phyloP scores from a whole-genome alignment of 176 grass and related monocot genomes.

The Calamus simplicifolius region DNA sequence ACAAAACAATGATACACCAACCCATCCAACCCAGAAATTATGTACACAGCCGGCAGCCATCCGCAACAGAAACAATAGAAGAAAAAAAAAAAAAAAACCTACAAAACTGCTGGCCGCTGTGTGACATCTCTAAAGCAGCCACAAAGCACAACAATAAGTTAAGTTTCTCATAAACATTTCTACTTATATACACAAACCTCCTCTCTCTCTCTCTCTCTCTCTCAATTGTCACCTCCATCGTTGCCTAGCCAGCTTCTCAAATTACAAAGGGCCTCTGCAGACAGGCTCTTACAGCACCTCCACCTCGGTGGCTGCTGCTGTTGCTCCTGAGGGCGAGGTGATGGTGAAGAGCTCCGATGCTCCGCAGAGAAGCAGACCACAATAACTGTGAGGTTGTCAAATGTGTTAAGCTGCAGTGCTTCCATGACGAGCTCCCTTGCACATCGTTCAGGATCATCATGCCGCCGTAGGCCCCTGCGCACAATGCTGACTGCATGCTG shows the following conservation, averaged over 20 bases:
- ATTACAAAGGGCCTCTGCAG: conserved; percentile 46
- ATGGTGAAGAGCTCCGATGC: conserved; percentile 2
- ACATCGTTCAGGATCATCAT: conserved; percentile 42
- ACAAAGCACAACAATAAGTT: too few species aligned
- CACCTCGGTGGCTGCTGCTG: neutral
- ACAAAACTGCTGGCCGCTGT: too few species aligned
- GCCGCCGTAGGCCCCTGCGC: conserved; percentile 39
- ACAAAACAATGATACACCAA: too few species aligned
- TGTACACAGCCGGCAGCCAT: too few species aligned
- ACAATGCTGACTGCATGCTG: conserved; percentile 64
- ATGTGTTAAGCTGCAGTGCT: conserved; percentile 48
- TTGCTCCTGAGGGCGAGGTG: too few species aligned
- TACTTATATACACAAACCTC: neutral
- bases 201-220: neutral
- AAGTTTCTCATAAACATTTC: neutral
- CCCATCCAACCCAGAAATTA: too few species aligned
- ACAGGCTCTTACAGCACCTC: conserved; percentile 59
- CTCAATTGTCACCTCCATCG: neutral
- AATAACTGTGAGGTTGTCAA: conserved; percentile 64
- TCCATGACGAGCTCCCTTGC: conserved; percentile 67
- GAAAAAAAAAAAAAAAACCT: too few species aligned
- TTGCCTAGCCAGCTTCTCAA: conserved; percentile 56
- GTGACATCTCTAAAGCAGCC: too few species aligned
- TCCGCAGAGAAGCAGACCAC: conserved; percentile 48
- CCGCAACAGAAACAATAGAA: too few species aligned